Conservation (phyloP, 2,329 filamentous ascomycete genomes). For the Trichoderma guizhouense region DNA sequence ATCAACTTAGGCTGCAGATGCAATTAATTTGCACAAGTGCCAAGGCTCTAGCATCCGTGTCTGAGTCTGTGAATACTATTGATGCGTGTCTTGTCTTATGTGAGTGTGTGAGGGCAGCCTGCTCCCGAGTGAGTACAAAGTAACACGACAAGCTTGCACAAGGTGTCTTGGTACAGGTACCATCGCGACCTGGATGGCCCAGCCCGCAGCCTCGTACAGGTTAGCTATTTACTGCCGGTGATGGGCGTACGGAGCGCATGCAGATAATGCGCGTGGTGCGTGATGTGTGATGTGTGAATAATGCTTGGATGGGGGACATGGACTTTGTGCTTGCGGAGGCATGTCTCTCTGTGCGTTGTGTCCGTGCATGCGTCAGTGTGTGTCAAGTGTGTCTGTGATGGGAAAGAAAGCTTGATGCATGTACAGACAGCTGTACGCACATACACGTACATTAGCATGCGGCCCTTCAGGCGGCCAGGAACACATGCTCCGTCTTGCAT, state of each 20-base stretch:
- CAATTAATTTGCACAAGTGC: neutral
- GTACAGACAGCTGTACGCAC: constrained; percentile 6
- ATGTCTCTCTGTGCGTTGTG: neutral
- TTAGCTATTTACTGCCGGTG: constrained; percentile 16
- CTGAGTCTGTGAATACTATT: neutral
- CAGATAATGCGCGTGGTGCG: constrained; percentile 11
- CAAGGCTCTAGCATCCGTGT: neutral
- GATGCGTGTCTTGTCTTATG: neutral
- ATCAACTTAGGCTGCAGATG: neutral
- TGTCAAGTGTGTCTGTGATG: neutral
- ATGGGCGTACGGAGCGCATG: constrained; percentile 18
- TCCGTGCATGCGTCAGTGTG: neutral
- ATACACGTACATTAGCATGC: neutral
- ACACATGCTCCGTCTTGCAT: constrained; percentile 20
- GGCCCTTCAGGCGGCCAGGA: constrained; percentile 23
- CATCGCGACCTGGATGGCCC: neutral
- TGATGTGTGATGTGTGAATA: neutral
- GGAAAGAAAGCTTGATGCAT: neutral
- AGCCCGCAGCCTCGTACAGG: constrained; percentile 8
- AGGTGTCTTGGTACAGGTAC: neutral
- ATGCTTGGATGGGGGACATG: neutral
- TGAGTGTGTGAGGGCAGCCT: neutral
- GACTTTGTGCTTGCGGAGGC: neutral
- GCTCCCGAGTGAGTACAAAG: neutral
- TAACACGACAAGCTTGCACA: neutral